These are phyloP conservation scores for Coemansia sp. DNA, from an alignment of 192 early-diverging fungal species.

Conservation along the genomic window DNA sequence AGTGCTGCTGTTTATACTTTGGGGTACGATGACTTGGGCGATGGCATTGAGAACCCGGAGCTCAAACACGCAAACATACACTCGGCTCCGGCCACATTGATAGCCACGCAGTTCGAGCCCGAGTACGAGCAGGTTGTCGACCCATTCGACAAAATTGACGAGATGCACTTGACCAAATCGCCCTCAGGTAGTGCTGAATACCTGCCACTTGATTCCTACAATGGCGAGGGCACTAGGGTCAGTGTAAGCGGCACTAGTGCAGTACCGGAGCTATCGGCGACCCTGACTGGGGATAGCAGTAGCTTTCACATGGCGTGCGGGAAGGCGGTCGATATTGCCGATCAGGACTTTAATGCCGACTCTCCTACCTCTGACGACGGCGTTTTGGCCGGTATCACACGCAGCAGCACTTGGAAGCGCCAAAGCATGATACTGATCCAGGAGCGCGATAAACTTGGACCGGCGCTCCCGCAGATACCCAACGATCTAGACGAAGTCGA, in stretches of 20 bases:
- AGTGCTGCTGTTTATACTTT: not conserved
- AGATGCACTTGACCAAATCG: slow-evolving; percentile 34
- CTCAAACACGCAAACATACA: slow-evolving; percentile 40
- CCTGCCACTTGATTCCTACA: slow-evolving; percentile 37
- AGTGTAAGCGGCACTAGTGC: not conserved
- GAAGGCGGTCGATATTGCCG: not conserved
- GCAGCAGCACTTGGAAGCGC: slow-evolving; percentile 47
- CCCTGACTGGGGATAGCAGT: not conserved
- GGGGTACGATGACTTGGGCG: not conserved
- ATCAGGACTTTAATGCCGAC: not conserved
- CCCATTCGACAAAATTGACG: slow-evolving; percentile 47
- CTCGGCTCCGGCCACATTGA: slow-evolving; percentile 25
- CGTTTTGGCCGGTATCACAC: slow-evolving; percentile 18
- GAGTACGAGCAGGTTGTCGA: slow-evolving; percentile 26
- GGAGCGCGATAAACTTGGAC: slow-evolving; percentile 37
- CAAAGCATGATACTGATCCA: slow-evolving; percentile 36
- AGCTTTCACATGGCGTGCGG: not conserved
- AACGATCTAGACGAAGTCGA: slow-evolving; percentile 27
- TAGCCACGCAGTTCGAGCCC: slow-evolving; percentile 17
- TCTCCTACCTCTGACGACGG: slow-evolving; percentile 20
- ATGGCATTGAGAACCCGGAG: slow-evolving; percentile 16
- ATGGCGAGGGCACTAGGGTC: slow-evolving; percentile 3
- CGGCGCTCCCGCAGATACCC: slow-evolving; percentile 30
- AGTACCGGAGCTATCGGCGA: not conserved
- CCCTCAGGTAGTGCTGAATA: slow-evolving; percentile 48